Evolutionary conservation across 148 eudicot species (phyloP), one percentile per base, ranked within the genome.

Genomic region (Camellia japonica): DNA sequence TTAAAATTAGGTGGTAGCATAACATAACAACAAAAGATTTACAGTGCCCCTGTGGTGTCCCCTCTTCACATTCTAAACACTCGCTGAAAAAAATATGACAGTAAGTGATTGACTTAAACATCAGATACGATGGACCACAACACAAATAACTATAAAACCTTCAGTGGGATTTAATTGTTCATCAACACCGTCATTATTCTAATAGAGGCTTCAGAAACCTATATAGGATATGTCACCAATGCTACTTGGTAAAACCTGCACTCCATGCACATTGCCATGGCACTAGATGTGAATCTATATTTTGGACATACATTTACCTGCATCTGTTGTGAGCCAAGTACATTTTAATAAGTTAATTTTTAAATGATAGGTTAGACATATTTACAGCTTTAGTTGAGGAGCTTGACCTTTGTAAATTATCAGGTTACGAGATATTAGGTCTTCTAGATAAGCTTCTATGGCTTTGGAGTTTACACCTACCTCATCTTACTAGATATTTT

Each of bases 1-100:
- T 43, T 20, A 64, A 52, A 49, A 59, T 82, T 60, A 78, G 76
- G 13, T 47, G 47, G 44, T 56, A 59, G 59, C 19, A 73, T 42
- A 64, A 43, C 46, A 54, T 61, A 49, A 71, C 47, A 74, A 51
- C 59, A 42, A 68, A 13, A 68, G 10, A 70, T 44, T 70, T 60
- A 69, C 41, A 58, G 0, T 11, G 76, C 16, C 42, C 18, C 60
- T 51, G 12, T 18, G 56, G 18, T 70, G n/a, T 47, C 7, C 19
- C 41, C 1, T 65, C 20, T 68, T 4, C 52, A 16, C 16, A n/a
- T 47, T 61, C 66, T 61, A 13, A 75, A 76, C 20, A 77, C 71
- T 65, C n/a, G 18, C n/a, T 77, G 70, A 51, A 23, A 16, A 20
- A 14, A 5, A 19, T 19, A 14, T 67, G 51, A 69, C n/a, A 55